Evolutionary conservation across 1,139 yeast genomes (phyloP).

Genomic region (Cylindricascospora bacillispora): DNA sequence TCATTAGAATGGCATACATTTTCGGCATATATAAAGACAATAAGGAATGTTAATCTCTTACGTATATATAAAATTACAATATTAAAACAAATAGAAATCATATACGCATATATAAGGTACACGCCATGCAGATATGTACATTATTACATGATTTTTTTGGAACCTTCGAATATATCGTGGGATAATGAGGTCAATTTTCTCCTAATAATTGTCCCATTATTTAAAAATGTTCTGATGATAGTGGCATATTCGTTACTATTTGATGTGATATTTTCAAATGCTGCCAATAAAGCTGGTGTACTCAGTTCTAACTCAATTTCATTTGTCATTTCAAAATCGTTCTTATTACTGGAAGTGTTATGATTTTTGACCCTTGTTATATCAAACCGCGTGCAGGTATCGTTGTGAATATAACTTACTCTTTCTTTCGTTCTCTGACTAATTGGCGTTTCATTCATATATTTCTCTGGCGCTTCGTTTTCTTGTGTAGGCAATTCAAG

Average conservation of each 20-base stretch:
- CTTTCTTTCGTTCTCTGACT: slow-evolving; percentile 53
- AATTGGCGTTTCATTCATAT: slow-evolving; percentile 36
- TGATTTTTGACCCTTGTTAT: slow-evolving; percentile 48
- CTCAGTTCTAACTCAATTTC: slow-evolving; percentile 73
- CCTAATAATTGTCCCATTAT: slow-evolving; percentile 49
- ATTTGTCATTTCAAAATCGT: slow-evolving; percentile 28
- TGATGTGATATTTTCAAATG: slow-evolving; percentile 40
- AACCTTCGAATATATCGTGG: slow-evolving; percentile 26
- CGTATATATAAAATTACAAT: not conserved
- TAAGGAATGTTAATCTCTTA: slow-evolving; percentile 6
- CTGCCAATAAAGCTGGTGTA: slow-evolving; percentile 44
- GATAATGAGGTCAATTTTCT: slow-evolving; percentile 29
- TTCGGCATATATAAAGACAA: slow-evolving; percentile 60
- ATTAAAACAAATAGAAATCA: not conserved
- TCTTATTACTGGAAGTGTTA: slow-evolving; percentile 33
- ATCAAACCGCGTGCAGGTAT: slow-evolving; percentile 62
- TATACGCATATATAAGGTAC: too few species aligned
- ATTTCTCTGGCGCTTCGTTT: slow-evolving; percentile 41
- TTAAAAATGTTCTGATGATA: slow-evolving; percentile 55
- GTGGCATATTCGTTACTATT: slow-evolving; percentile 59
- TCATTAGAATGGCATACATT: slow-evolving; percentile 78
- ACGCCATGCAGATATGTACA: too few species aligned
- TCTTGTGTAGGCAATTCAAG: slow-evolving; percentile 55
- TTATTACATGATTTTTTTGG: slow-evolving; percentile 21
- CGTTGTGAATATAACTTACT: slow-evolving; percentile 47